Evolutionary conservation across 2,329 filamentous ascomycete genomes (phyloP), one percentile per base, ranked within the genome.

Genomic region (Blastomyces silverae): DNA sequence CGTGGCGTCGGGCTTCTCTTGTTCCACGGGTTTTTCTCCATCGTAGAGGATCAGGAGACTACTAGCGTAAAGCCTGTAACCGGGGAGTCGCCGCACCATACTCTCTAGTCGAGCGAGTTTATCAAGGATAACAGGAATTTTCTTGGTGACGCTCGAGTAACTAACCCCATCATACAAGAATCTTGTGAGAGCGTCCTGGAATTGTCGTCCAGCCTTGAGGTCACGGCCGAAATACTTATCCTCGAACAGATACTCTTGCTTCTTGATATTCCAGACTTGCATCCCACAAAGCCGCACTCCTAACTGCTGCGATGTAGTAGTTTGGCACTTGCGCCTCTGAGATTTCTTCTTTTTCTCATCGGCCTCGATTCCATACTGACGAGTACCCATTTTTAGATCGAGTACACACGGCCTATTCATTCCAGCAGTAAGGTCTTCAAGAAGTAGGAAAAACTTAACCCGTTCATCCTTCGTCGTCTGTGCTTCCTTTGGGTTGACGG

Each of bases 361-460:
- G 1, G 94, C 94, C 70, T 97, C 92, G 15, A 97, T 87, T 8
- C 94, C 94, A 74, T 97, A 97, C 74, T 99, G 94, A 1, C 94
- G 88, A 8, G 94, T 99, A 25, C 94, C 94, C 94, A 99, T 99
- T 75, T 99, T 99, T 67, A 99, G 82, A 74, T 99, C 94, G 76
- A 99, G 89, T 66, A 99, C 96, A 77, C 94, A 97, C 5, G 94
- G 94, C 61, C 90, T 87, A 74, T 91, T 92, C 94, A 99, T 97
- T 44, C 93, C 93, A 1, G 93, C 90, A 0, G 94, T 99, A 59
- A 99, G 83, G 74, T 99, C 94, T 77, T 99, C 94, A 11, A 99
- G 80, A 0, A 99, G 82, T 17, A 99, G 81, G 74, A 99, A 99
- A 74, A 93, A 96, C 71, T 97, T 91, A 4, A 96, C 90, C 42